phyloP scores from a whole-genome alignment of 2,329 filamentous ascomycete species.

The Fusarium continuum region DNA sequence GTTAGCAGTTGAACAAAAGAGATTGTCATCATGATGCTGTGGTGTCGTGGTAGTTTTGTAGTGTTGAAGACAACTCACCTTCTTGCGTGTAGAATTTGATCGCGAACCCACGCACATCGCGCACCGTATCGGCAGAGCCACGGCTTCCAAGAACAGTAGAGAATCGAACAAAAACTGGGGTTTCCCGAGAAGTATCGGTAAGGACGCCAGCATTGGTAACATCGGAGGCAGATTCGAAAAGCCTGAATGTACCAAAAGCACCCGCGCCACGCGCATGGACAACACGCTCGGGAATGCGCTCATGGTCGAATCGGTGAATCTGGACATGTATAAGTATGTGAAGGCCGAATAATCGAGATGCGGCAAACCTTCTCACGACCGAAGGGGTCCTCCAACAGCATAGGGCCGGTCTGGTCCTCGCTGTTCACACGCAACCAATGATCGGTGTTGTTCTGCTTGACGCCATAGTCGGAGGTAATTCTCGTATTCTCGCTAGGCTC shows the following conservation, averaged over 20 bases:
- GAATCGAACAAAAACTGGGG: constrained; percentile 63
- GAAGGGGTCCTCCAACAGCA: constrained; percentile 76
- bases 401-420: constrained; percentile 71
- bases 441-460: constrained; percentile 77
- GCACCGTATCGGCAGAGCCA: constrained; percentile 81
- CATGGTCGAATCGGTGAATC: constrained; percentile 78
- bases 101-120: constrained; percentile 85
- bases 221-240: constrained; percentile 72
- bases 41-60: neutral
- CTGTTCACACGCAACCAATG: constrained; percentile 76
- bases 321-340: constrained; percentile 43
- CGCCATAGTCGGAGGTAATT: constrained; percentile 81
- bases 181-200: constrained; percentile 62
- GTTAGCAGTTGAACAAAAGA: neutral
- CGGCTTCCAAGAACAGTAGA: constrained; percentile 80
- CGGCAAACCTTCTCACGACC: constrained; percentile 73
- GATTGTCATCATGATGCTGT: too few relatives aligned
- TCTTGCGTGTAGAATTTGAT: constrained; percentile 74
- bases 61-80: constrained; percentile 50
- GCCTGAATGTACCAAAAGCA: constrained; percentile 75
- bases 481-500: constrained; percentile 66
- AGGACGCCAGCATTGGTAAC: constrained; percentile 73
- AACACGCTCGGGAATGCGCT: constrained; percentile 67
- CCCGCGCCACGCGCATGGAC: constrained; percentile 77
- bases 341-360: neutral